Evolutionary conservation across 306 rosid species (phyloP).

Genomic region (Dalbergia cultrata): DNA sequence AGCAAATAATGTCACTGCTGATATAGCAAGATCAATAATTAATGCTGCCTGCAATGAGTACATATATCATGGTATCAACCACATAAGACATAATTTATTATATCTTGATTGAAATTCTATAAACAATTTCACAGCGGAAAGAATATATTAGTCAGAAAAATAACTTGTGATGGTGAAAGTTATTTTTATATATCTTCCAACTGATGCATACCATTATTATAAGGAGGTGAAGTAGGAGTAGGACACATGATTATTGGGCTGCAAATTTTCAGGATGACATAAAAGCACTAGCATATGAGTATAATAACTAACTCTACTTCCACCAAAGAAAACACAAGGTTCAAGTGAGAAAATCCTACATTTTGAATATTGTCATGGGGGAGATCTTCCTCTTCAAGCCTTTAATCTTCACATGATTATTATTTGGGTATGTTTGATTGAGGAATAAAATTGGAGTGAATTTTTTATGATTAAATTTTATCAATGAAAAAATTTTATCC

Average conservation of each 20-base stretch:
- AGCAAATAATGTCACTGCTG: constrained; percentile 9
- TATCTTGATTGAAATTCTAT: not conserved
- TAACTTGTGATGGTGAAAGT: no score
- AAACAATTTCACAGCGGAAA: no score
- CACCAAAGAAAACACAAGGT: constrained; percentile 33
- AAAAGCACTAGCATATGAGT: constrained; percentile 35
- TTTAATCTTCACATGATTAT: constrained; percentile 47
- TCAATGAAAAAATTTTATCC: no score
- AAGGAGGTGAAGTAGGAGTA: constrained; percentile 41
- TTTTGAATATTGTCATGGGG: constrained; percentile 54
- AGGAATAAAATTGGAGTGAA: no score
- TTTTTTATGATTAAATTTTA: no score
- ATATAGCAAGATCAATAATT: constrained; percentile 33
- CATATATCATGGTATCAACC: constrained; percentile 1
- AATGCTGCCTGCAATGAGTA: constrained; percentile 16
- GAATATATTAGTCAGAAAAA: no score
- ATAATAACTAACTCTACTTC: constrained; percentile 23
- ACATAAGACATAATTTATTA: constrained; percentile 8
- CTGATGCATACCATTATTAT: constrained; percentile 59
- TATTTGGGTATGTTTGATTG: not conserved
- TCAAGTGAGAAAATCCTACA: constrained; percentile 58
- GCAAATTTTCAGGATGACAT: constrained; percentile 65
- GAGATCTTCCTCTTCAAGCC: constrained; percentile 69
- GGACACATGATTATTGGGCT: constrained; percentile 47
- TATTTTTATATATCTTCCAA: not conserved